A percentile compares a stretch with the other conserved stretches of the same genome.
Conservation (phyloP, 2,329 filamentous ascomycete genomes). For the Dendryphion nanum region DNA sequence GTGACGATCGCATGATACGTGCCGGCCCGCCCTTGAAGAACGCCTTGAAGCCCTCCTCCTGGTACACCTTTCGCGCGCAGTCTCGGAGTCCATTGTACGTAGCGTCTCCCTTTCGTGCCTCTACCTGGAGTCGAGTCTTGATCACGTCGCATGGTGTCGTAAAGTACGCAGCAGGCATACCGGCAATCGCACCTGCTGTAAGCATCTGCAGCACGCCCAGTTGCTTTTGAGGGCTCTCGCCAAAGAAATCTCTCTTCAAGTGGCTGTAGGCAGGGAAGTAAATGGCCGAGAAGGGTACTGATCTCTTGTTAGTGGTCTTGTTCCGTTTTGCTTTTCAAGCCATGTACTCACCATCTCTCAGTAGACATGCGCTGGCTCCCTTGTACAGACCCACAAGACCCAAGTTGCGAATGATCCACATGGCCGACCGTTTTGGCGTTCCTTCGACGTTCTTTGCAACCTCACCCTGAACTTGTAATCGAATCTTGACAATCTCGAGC, state of each 20-base stretch:
- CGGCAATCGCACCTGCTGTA: constrained; percentile 82
- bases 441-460: constrained; percentile 83
- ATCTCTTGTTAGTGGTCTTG: background rate
- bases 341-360: constrained; percentile 64
- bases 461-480: constrained; percentile 95
- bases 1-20: constrained; percentile 89
- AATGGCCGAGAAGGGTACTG: constrained; percentile 93
- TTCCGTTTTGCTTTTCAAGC: background rate
- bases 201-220: constrained; percentile 88
- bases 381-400: constrained; percentile 95
- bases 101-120: constrained; percentile 92
- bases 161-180: constrained; percentile 67
- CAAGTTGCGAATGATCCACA: constrained; percentile 97
- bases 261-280: constrained; percentile 98
- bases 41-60: constrained; percentile 89
- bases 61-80: constrained; percentile 77
- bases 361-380: constrained; percentile 87
- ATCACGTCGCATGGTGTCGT: constrained; percentile 98
- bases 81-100: constrained; percentile 85
- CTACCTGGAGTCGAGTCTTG: constrained; percentile 97
- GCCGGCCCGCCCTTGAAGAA: constrained; percentile 99
- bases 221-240: constrained; percentile 82
- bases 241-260: constrained; percentile 89
- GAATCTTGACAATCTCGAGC: constrained; percentile 98
- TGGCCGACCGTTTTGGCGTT: constrained; percentile 82